Evolutionary conservation across 2,329 filamentous ascomycete genomes (phyloP).

Genomic region (Bipolaris gigantea): DNA sequence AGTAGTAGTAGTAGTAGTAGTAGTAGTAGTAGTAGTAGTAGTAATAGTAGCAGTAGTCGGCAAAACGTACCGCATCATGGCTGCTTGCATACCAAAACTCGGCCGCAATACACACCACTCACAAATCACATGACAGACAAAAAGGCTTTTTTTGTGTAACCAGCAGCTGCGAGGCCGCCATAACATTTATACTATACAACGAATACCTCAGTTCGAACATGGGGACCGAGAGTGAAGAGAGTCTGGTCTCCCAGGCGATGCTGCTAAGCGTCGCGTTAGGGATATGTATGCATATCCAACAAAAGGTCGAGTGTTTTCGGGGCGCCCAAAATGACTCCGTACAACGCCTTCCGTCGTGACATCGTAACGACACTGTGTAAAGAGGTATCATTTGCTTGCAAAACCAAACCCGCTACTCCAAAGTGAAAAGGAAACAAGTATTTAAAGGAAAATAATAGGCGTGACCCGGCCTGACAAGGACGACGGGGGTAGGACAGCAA

Average conservation of each 20-base stretch:
- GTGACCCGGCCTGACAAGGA: not conserved
- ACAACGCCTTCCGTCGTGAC: conserved; percentile 16
- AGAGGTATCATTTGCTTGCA: conserved; percentile 16
- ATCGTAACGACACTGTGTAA: conserved; percentile 14
- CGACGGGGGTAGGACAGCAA: not conserved
- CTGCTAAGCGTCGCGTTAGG: conserved; percentile 13
- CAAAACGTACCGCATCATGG: not conserved
- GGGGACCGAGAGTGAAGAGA: conserved; percentile 10
- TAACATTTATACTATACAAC: conserved; percentile 24
- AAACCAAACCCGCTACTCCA: conserved; percentile 7
- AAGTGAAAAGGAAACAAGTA: not conserved
- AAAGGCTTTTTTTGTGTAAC: not conserved
- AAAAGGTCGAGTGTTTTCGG: conserved; percentile 8
- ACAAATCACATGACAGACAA: not conserved
- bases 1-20: no score
- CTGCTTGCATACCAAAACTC: not conserved
- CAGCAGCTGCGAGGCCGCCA: conserved; percentile 3
- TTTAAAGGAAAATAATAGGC: not conserved
- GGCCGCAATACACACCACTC: not conserved
- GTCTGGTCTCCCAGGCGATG: conserved; percentile 13
- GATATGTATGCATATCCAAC: conserved; percentile 7
- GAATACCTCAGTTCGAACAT: conserved; percentile 7
- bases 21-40: no score
- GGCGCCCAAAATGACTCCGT: conserved; percentile 7
- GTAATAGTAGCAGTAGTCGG: no score